Base-by-base conservation (phyloP, 2,329 filamentous ascomycete genomes). In the Madurella mycetomatis region DNA sequence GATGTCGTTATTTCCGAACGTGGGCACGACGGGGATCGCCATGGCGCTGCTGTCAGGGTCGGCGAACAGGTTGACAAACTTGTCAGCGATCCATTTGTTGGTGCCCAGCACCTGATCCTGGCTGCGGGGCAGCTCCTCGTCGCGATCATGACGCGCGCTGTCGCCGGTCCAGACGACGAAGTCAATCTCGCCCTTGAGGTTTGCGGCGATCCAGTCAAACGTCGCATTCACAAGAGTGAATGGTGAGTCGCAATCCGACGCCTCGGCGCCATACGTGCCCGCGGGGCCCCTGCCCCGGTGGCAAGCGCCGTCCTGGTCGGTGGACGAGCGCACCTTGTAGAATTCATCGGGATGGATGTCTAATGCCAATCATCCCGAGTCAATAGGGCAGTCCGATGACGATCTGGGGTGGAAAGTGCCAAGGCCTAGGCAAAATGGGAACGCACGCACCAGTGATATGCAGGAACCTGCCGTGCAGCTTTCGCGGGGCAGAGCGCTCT, bases 1-100 rank as follows among this genome's bases (percentile, higher is more conserved):
- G 55, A 99, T 92, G 66, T 99, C 94, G 71, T 99, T 99, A 74
- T 99, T 99, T 57, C 94, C 94, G 62, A 96, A 86, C 0, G 86
- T 96, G 0, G 94, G 92, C 17, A 99, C 79, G 31, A 97, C 83
- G 4, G 94, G 92, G 4, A 97, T 80, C 12, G 78, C 71, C 55
- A 91, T 80, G 54, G 83, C 81, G 51, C 81, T 76, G 76, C 57
- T 73, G 67, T 50, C 76, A 69, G 55, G 76, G 60, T 81, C 75
- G 41, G 80, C 75, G 39, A 96, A 96, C 9, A 88, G 78, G 17
- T 91, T 81, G 45, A 80, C 72, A 70, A 97, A 90, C 69, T 90
- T 90, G 63, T 84, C 73, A 47, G 91, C 86, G 59, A 96, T 77
- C 60, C 84, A 77, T 60, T 82, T 76, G 69, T 99, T 99, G 64